Evolutionary conservation across 768 basidiomycete species (phyloP), one percentile per base, ranked within the genome.

Genomic region (Rhizopogon roseolus): DNA sequence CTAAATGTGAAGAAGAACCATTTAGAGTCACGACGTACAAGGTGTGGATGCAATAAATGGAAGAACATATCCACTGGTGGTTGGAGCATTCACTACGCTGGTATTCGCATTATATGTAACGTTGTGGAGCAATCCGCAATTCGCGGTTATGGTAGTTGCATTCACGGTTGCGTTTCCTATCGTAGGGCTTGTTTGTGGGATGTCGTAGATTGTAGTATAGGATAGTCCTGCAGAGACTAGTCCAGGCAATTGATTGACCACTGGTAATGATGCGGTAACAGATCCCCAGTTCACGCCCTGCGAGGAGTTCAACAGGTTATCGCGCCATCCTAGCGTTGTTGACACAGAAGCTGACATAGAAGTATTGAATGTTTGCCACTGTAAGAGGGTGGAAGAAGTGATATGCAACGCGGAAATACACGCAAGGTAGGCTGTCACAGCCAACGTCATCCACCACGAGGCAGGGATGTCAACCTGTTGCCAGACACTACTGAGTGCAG

Each of bases 301-400:
- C 8, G 29, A 29, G 29, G 29, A 5, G 22, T 22, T 22, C 22
- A 22, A 5, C 3, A 42, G 7, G 25, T 43, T 2, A 27, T 46
- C 16, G 8, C 6, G 17, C 53, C 49, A 54, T 50, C 22, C 48
- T 4, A 36, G 7, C 6, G 2, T 27, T 13, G 25, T 40, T 19
- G 19, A 25, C 16, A 41, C 34, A 22, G 14, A 32, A 10, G 38
- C 29, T 4, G 17, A 5, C 10, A 9, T 37, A 1, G 41, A 36
- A 13, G 25, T 11, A 50, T 50, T 54, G 37, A 50, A 55, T 6
- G 46, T 41, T 22, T 54, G 45, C 9, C 54, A 37, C 17, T 49
- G 41, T 10, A 57, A 11, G 3, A 57, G 10, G 5, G 46, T 50
- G 14, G 56, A 53, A 9, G 56, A 57, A 9, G 56, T 54, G 3